These are phyloP conservation scores for Leccinellum luteum DNA, from an alignment of 768 basidiomycete genomes.

Conservation along the genomic window DNA sequence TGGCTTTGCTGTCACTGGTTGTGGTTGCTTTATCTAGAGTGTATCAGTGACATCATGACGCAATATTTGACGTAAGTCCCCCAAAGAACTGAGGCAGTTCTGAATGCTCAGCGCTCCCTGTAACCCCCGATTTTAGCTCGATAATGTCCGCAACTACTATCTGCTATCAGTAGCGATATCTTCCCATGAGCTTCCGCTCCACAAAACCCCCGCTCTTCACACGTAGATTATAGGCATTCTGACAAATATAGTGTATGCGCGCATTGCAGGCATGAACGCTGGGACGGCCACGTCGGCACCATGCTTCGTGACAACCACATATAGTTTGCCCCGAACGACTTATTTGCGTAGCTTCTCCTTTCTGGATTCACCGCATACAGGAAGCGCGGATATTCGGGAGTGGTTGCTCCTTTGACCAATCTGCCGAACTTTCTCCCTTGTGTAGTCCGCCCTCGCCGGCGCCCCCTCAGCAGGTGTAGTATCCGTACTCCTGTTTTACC, in stretches of 20 bases:
- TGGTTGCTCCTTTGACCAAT: not conserved
- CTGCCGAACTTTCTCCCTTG: conserved; percentile 40
- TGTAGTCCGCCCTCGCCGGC: conserved; percentile 57
- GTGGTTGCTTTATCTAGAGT: conserved; percentile 29
- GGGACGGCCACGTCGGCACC: conserved; percentile 86
- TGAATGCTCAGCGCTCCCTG: conserved; percentile 56
- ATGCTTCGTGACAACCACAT: conserved; percentile 75
- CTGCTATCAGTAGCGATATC: not conserved
- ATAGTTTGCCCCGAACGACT: conserved; percentile 90
- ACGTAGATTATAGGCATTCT: conserved; percentile 46
- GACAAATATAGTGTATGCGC: conserved; percentile 37
- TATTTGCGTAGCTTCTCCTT: conserved; percentile 62
- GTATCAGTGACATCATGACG: not conserved
- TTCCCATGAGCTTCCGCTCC: conserved; percentile 3
- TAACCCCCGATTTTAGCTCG: conserved; percentile 12
- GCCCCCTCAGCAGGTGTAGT: conserved; percentile 46
- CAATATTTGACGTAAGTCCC: conserved; percentile 39
- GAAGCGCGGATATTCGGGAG: not conserved
- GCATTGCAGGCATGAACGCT: conserved; percentile 49
- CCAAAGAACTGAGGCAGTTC: conserved; percentile 93
- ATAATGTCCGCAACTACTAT: conserved; percentile 3
- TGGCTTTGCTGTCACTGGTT: conserved; percentile 69
- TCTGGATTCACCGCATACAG: conserved; percentile 36
- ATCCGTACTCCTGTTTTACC: conserved; percentile 84
- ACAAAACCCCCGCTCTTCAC: conserved; percentile 10